Evolutionary conservation across 2,329 filamentous ascomycete genomes (phyloP).

Genomic region (Setomelanomma holmii): DNA sequence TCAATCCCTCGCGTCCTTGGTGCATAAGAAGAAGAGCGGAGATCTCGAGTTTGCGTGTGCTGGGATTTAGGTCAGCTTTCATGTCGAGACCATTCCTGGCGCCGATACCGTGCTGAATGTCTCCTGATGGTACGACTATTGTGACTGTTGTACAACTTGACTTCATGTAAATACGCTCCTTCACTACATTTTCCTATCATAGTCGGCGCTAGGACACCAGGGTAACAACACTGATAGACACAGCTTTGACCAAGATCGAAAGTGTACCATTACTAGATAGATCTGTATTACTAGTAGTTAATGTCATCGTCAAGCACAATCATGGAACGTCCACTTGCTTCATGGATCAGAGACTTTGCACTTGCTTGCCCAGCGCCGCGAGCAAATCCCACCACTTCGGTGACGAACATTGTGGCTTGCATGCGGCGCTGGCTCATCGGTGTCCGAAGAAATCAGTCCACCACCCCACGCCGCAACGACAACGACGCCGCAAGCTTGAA

Average conservation of each 20-base stretch:
- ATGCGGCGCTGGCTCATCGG: neutral
- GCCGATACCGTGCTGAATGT: no score
- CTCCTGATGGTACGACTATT: no score
- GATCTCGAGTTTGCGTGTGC: constrained; percentile 4
- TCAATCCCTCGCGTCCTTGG: neutral
- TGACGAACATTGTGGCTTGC: neutral
- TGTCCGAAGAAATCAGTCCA: neutral
- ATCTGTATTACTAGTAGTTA: neutral
- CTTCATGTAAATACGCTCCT: neutral
- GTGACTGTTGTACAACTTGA: no score
- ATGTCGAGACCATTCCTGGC: neutral
- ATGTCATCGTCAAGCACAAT: neutral
- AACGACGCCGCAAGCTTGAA: neutral
- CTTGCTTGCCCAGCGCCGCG: neutral
- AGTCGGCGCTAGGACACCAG: no score
- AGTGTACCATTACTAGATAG: neutral
- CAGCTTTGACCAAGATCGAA: no score
- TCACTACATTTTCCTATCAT: neutral
- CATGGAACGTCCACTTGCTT: neutral
- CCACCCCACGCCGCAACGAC: neutral
- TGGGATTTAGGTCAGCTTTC: neutral
- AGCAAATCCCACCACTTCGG: neutral
- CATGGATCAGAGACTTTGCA: neutral
- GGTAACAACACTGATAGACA: no score
- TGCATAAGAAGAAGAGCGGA: constrained; percentile 1